Evolutionary conservation across 495 filamentous ascomycete species (phyloP).

Genomic region (Glarea lozoyensis): DNA sequence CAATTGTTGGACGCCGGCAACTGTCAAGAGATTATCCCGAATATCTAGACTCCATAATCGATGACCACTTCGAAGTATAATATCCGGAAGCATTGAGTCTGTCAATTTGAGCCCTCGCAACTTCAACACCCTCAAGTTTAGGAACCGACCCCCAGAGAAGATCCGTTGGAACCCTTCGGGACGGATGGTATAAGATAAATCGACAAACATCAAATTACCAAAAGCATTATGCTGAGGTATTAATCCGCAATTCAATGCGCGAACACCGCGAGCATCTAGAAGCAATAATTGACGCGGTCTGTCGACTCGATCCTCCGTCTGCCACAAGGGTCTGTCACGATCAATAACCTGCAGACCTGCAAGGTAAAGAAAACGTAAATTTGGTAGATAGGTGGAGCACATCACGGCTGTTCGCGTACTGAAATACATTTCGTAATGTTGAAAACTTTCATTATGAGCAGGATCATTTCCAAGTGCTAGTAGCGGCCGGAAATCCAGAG

Average conservation of each 20-base stretch:
- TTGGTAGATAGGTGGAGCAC: background rate
- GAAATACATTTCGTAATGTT: background rate
- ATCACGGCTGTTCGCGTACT: background rate
- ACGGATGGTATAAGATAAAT: conserved; percentile 11
- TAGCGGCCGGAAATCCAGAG: conserved; percentile 4
- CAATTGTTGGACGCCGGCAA: conserved; percentile 1
- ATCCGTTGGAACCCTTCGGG: background rate
- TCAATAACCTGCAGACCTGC: background rate
- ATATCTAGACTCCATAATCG: conserved; percentile 18
- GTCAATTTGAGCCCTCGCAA: conserved; percentile 11
- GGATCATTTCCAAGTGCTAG: background rate
- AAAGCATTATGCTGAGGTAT: background rate
- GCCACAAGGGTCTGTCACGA: background rate
- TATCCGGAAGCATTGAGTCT: background rate
- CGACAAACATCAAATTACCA: conserved; percentile 12
- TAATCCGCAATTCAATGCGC: background rate
- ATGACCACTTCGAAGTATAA: background rate
- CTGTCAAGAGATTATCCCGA: conserved; percentile 13
- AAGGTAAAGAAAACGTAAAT: conserved; percentile 5
- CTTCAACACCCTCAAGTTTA: conserved; percentile 16
- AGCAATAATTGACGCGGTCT: background rate
- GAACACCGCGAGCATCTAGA: background rate
- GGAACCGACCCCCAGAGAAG: background rate
- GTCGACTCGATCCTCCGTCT: background rate
- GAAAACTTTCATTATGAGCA: background rate